Evolutionary conservation across 306 rosid species (phyloP).

Genomic region (Echinosophora koreensis): DNA sequence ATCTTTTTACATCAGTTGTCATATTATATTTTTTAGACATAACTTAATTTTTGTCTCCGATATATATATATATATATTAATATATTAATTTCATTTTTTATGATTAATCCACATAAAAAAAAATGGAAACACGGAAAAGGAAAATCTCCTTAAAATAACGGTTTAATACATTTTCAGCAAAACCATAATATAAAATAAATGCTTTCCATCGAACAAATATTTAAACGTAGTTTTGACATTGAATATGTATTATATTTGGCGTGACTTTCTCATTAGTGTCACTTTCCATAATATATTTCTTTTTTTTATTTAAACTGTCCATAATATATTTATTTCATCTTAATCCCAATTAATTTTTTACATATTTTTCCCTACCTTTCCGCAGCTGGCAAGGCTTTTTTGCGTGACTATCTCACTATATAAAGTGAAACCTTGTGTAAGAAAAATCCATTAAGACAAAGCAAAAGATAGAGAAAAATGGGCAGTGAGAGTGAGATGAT

Average conservation of each 20-base stretch:
- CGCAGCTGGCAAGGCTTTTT: neutral
- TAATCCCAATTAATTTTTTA: neutral
- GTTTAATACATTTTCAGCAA: neutral
- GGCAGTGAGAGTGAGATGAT: conserved; percentile 17
- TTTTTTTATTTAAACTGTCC: neutral
- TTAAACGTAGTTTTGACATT: neutral
- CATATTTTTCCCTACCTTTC: neutral
- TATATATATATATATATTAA: neutral
- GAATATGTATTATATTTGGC: neutral
- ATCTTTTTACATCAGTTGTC: neutral
- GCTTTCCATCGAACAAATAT: conserved; percentile 1
- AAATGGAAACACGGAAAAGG: neutral
- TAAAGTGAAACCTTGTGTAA: neutral
- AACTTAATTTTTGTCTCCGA: neutral
- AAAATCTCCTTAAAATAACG: neutral
- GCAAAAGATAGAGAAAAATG: conserved; percentile 9
- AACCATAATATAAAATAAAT: neutral
- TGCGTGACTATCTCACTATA: neutral
- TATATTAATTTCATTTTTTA: neutral
- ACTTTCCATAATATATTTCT: neutral
- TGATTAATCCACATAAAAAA: neutral
- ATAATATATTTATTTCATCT: neutral
- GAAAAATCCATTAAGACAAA: neutral
- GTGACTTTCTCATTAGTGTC: neutral
- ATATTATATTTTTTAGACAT: neutral